Conservation (phyloP, 306 rosid genomes). For the Acacia confusa region DNA sequence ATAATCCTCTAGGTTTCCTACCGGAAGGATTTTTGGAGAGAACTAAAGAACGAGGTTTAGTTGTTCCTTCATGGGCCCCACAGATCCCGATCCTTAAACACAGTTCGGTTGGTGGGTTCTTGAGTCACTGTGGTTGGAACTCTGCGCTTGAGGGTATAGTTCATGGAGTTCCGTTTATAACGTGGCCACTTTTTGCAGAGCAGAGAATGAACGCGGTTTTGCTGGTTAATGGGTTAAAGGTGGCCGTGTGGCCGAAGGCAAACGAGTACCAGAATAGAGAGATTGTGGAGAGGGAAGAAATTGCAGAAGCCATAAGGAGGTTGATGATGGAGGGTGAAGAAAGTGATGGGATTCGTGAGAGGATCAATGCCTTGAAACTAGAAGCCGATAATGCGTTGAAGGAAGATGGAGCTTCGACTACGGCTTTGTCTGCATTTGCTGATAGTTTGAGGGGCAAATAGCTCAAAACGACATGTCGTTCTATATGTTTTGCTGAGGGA, state of each 20-base stretch:
- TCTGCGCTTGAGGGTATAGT: constrained; percentile 28
- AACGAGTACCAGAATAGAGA: background rate
- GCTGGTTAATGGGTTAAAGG: background rate
- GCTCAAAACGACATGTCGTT: background rate
- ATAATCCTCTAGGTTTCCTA: constrained; percentile 25
- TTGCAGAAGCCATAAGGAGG: constrained; percentile 6
- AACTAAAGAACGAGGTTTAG: constrained; percentile 34
- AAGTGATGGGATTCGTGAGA: background rate
- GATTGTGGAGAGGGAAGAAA: constrained; percentile 20
- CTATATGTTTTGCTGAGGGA: background rate
- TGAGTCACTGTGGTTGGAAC: constrained; percentile 40
- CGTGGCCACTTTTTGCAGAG: constrained; percentile 29
- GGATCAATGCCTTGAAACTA: background rate
- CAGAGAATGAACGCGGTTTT: constrained; percentile 23
- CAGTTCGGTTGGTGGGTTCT: constrained; percentile 30
- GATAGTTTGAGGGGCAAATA: background rate
- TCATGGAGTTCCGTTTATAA: background rate
- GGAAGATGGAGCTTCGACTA: constrained; percentile 26
- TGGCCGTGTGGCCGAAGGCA: constrained; percentile 25
- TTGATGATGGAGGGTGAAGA: constrained; percentile 36
- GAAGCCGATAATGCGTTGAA: constrained; percentile 5
- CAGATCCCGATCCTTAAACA: constrained; percentile 36
- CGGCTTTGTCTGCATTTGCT: background rate
- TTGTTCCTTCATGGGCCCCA: constrained; percentile 42
- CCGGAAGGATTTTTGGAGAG: constrained; percentile 37